Evolutionary conservation across 495 filamentous ascomycete species (phyloP).

Genomic region (Apodospora peruviana): DNA sequence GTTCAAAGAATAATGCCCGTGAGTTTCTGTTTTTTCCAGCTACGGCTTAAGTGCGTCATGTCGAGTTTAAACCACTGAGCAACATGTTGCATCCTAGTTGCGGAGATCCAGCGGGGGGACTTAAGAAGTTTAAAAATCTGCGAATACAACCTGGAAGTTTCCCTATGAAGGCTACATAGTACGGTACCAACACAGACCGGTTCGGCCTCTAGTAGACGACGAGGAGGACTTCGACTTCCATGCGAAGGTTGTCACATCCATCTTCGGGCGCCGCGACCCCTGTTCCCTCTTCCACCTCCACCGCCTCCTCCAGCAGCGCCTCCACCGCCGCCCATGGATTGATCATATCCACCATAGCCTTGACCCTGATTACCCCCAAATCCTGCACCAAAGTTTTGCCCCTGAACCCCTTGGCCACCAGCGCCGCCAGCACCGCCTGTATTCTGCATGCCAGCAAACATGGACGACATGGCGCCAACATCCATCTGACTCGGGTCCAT

Average conservation of each 20-base stretch:
- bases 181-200: too few species aligned
- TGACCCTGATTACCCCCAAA: conserved; percentile 47
- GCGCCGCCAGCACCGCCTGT: conserved; percentile 30
- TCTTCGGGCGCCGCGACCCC: conserved; percentile 37
- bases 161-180: too few species aligned
- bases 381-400: conserved; percentile 40
- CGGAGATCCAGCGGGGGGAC: too few species aligned
- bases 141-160: too few species aligned
- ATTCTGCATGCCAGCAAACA: conserved; percentile 46
- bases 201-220: too few species aligned
- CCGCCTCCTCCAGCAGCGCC: conserved; percentile 31
- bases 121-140: too few species aligned
- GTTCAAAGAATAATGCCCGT: too few species aligned
- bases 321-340: conserved; percentile 47
- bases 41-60: too few species aligned
- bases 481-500: conserved; percentile 74
- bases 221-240: too few species aligned
- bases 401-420: conserved; percentile 42
- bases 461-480: conserved; percentile 34
- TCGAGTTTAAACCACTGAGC: too few species aligned
- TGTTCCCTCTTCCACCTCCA: conserved; percentile 37
- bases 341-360: conserved; percentile 53
- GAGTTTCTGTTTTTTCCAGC: too few species aligned
- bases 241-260: conserved; percentile 7
- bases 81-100: too few species aligned